Conservation (phyloP, 345 rosid species). For the Lenwebbia sp. region DNA sequence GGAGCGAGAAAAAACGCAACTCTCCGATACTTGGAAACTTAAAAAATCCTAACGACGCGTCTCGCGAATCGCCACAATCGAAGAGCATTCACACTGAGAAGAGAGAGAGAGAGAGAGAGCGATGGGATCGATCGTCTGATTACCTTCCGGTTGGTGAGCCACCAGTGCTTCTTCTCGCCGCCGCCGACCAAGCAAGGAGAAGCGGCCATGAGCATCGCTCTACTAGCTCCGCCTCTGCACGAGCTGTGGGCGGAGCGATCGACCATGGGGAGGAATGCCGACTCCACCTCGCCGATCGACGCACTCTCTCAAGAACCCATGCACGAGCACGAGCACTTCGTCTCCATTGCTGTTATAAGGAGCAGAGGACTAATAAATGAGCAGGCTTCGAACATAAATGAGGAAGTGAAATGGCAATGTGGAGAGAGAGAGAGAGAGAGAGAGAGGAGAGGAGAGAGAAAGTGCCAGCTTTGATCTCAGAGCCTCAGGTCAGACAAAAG, state of each 20-base stretch:
- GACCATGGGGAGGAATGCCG: neutral
- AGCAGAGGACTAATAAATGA: neutral
- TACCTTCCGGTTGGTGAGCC: constrained; percentile 87
- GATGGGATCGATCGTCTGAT: neutral
- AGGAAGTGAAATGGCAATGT: neutral
- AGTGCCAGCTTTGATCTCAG: constrained; percentile 80
- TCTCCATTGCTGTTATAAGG: neutral
- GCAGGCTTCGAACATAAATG: neutral
- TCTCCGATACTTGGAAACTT: neutral
- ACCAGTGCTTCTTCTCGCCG: constrained; percentile 57
- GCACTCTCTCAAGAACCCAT: neutral
- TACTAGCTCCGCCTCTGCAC: neutral
- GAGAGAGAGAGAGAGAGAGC: neutral
- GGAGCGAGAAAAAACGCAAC: neutral
- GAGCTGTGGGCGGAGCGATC: neutral
- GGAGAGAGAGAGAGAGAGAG: neutral
- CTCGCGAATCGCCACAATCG: neutral
- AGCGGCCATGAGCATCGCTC: constrained; percentile 21
- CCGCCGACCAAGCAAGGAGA: constrained; percentile 22
- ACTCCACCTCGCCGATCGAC: neutral
- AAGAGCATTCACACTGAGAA: neutral
- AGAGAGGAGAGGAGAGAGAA: neutral
- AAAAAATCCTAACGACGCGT: neutral
- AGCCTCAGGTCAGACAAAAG: neutral
- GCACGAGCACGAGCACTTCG: neutral